Percentiles rank a stretch among this genome's conserved stretches.
Evolutionary conservation across 2,329 filamentous ascomycete species (phyloP).

Genomic region (Trichophyton benhamiae): DNA sequence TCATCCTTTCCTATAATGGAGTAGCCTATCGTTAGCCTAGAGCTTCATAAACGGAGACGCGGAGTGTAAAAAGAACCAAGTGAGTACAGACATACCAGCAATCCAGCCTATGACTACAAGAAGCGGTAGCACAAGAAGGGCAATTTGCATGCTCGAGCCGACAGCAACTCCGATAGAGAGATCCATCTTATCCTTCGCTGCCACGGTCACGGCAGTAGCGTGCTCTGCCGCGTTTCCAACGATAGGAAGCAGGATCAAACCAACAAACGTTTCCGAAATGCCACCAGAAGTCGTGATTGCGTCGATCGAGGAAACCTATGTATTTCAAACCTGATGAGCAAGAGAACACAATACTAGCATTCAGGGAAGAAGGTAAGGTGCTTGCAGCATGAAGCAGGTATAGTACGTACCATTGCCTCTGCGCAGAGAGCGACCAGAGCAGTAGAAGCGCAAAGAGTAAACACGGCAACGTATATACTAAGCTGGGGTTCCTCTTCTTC

Average conservation of each 20-base stretch:
- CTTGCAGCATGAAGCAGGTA: background rate
- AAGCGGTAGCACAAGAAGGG: constrained; percentile 48
- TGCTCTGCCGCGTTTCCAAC: constrained; percentile 56
- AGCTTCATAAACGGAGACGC: background rate
- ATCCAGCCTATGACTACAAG: constrained; percentile 52
- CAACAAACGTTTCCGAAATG: constrained; percentile 50
- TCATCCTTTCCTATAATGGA: constrained; percentile 34
- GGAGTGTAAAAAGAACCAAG: background rate
- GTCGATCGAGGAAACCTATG: constrained; percentile 18
- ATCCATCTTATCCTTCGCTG: constrained; percentile 57
- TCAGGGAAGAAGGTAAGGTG: no score
- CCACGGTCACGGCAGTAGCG: constrained; percentile 50
- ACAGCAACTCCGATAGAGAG: constrained; percentile 54
- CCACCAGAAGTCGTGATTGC: constrained; percentile 37
- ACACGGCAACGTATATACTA: constrained; percentile 49
- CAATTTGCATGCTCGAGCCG: constrained; percentile 55
- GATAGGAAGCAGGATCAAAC: constrained; percentile 52
- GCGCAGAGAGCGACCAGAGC: constrained; percentile 68
- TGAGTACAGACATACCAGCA: constrained; percentile 26
- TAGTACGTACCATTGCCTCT: constrained; percentile 25
- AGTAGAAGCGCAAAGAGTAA: constrained; percentile 59
- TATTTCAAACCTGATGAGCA: background rate
- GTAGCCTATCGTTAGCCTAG: background rate
- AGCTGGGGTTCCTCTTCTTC: constrained; percentile 66
- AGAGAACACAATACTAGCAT: background rate